Conservation (phyloP, 257 asterid species). For the Nicotiana obtusifolia region DNA sequence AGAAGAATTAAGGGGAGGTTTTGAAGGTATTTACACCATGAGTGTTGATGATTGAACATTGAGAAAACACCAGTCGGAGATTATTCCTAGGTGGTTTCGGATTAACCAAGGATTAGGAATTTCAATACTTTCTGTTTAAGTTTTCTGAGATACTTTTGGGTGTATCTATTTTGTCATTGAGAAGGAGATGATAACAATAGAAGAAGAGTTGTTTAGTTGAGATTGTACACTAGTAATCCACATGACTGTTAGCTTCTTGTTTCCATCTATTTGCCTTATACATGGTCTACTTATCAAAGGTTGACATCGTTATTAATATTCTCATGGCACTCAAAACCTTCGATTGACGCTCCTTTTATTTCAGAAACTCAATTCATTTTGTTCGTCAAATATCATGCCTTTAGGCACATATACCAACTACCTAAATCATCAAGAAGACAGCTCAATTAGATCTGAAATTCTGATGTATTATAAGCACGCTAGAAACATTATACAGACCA, state of each 20-base stretch:
- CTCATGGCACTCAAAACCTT: not conserved
- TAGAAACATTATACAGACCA: not conserved
- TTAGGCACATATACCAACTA: not conserved
- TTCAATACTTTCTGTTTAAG: not conserved
- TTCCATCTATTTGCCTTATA: not conserved
- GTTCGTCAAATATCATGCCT: not conserved
- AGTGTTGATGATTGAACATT: not conserved
- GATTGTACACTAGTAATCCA: not conserved
- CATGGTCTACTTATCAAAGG: not conserved
- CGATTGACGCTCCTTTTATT: not conserved
- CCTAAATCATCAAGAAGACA: not conserved
- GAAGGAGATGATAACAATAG: not conserved
- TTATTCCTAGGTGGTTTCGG: not conserved
- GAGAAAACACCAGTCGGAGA: not conserved
- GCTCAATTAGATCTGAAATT: not conserved
- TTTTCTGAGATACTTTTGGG: not conserved
- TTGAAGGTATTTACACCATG: not conserved
- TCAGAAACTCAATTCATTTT: not conserved
- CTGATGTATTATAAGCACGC: not conserved
- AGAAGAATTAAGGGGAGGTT: not conserved
- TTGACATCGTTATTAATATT: not conserved
- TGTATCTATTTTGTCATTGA: not conserved
- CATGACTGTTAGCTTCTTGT: not conserved
- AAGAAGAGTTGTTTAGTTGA: not conserved
- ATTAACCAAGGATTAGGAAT: not conserved